Evolutionary conservation across 306 rosid species (phyloP), one percentile per base, ranked within the genome.

Genomic region (Quercus mongolica): DNA sequence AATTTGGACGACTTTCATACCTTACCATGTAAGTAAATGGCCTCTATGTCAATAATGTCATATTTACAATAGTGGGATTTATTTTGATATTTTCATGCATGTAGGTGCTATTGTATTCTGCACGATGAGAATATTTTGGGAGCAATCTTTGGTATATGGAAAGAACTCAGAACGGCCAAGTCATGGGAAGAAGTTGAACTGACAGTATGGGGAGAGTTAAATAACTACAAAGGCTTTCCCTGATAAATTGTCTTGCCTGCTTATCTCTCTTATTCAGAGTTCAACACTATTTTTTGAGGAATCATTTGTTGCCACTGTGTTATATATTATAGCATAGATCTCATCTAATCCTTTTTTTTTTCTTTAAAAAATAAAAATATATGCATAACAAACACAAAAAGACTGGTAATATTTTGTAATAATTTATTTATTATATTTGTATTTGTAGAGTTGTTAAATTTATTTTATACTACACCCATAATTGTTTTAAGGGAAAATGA

Each of bases 181-280:
- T 89, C 99, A 28, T 95, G 99, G 99, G 98, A 95, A 85, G 97
- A 87, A 81, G 94, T 95, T 76, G 98, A 95, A 85, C 87, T 79
- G 44, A 73, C 76, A 1, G 97, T 91, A 18, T 93, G 97, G 98
- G 94, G 97, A 18, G 93, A 83, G 52, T 81, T 95, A 75, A 92
- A 93, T 82, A 82, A 80, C 79, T 93, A 95, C 87, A 82, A 79
- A 81, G 97, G 95, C 71, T 89, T 90, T 79, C 76, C 87, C 62
- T 88, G 82, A 89, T 83, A 76, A 76, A 75, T 78, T 74, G 19
- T 76, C 71, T 78, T 74, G 19, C 74, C 63, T 28, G 75, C 68
- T 41, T 41, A 19, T 52, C 46, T 69, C 35, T 72, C 71, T 35
- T 51, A 71, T 64, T 65, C 9, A 57, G 79, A 67, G 69, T 69